Conservation (phyloP, 192 early-diverging fungal species). For the Coemansia sp. region DNA sequence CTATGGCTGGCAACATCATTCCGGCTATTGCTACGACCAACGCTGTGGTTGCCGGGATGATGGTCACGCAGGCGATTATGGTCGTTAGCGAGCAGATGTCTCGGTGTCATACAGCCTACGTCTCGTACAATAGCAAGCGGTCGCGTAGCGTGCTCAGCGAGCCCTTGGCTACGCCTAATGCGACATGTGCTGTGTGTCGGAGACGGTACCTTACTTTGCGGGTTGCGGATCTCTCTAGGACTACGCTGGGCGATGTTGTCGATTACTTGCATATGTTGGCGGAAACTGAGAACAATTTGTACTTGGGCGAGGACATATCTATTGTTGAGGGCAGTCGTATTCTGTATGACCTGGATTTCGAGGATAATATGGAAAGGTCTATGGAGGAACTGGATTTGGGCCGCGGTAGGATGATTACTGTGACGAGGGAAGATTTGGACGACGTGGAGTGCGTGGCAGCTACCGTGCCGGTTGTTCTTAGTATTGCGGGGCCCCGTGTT, state of each 20-base stretch:
- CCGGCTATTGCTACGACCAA: conserved; percentile 99
- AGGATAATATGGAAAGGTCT: conserved; percentile 70
- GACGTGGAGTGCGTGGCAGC: not conserved
- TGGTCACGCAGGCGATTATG: conserved; percentile 86
- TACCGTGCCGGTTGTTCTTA: conserved; percentile 38
- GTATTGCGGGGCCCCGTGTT: conserved; percentile 13
- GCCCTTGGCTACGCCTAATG: conserved; percentile 66
- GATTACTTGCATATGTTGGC: conserved; percentile 43
- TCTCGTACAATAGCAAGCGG: conserved; percentile 62
- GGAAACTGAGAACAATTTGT: conserved; percentile 53
- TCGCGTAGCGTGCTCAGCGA: conserved; percentile 69
- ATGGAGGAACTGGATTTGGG: conserved; percentile 65
- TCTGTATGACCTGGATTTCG: conserved; percentile 88
- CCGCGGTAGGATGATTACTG: conserved; percentile 34
- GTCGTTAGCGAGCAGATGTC: conserved; percentile 50
- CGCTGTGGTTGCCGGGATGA: conserved; percentile 92
- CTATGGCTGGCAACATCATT: conserved; percentile 99
- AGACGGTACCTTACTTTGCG: conserved; percentile 62
- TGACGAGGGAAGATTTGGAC: conserved; percentile 38
- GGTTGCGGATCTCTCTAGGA: conserved; percentile 58
- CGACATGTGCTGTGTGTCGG: conserved; percentile 78
- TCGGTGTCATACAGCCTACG: conserved; percentile 60
- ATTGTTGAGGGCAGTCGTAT: conserved; percentile 74
- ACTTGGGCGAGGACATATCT: conserved; percentile 71
- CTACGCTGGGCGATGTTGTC: conserved; percentile 73